Percentiles rank a stretch among this genome's conserved stretches.
These are phyloP conservation scores for Rhododendron griersonianum DNA, from an alignment of 148 eudicot species.

Conservation along the genomic window DNA sequence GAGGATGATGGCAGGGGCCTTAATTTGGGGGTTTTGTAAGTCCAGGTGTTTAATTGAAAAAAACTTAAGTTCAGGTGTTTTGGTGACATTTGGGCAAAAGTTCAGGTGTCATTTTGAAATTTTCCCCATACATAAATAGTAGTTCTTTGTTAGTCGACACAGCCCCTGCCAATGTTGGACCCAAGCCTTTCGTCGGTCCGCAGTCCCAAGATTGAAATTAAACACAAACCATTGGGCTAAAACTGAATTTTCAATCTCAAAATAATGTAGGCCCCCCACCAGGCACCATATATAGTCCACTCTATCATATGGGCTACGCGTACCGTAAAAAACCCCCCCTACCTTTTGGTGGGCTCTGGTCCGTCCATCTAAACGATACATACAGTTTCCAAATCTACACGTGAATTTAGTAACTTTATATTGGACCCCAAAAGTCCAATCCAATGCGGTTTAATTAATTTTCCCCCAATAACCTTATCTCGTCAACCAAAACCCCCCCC, in stretches of 20 bases:
- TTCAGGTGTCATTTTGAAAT: no score
- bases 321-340: not conserved
- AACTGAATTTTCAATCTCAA: not conserved
- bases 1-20: no score
- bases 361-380: slow-evolving; percentile 11
- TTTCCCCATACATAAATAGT: no score
- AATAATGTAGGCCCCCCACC: slow-evolving; percentile 7
- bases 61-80: no score
- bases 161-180: not conserved
- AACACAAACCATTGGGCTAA: slow-evolving; percentile 5
- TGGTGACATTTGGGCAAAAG: no score
- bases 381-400: not conserved
- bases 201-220: slow-evolving; percentile 6
- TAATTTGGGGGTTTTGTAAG: no score
- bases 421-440: slow-evolving; percentile 38
- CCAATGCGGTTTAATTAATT: slow-evolving; percentile 24
- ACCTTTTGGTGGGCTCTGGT: slow-evolving; percentile 13
- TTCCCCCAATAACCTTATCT: not conserved
- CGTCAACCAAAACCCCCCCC: slow-evolving; percentile 1
- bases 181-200: not conserved
- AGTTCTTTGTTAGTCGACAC: no score
- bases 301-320: not conserved
- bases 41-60: no score
- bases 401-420: not conserved
- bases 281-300: slow-evolving; percentile 2